phyloP scores from a whole-genome alignment of 2,329 filamentous ascomycete species.

The Fusarium sp. region DNA sequence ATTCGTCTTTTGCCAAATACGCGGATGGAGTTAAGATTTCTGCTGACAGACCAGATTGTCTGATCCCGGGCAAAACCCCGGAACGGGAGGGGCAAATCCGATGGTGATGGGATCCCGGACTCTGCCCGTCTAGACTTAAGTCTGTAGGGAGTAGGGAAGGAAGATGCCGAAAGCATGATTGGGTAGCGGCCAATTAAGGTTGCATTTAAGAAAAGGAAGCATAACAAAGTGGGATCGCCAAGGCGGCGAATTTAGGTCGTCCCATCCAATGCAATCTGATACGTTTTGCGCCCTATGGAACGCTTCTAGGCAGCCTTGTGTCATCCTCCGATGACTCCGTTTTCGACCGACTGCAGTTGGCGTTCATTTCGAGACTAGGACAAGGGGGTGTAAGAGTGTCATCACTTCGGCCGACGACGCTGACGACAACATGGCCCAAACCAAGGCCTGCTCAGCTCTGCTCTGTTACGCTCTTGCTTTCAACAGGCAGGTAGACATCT shows the following conservation, averaged over 20 bases:
- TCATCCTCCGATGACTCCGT: not conserved
- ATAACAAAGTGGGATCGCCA: constrained; percentile 13
- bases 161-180: constrained; percentile 3
- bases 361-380: not conserved
- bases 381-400: not conserved
- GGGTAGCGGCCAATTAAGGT: constrained; percentile 9
- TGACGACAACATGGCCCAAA: not conserved
- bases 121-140: not conserved
- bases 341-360: not conserved
- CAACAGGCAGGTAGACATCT: not conserved
- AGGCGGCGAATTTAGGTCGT: not conserved
- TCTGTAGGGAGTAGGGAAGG: not conserved
- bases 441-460: not conserved
- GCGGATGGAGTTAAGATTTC: not conserved
- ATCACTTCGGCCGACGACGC: not conserved
- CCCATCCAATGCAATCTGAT: not conserved
- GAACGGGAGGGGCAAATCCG: not conserved
- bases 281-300: not conserved
- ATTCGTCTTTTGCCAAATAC: not conserved
- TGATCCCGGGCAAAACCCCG: not conserved
- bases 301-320: not conserved
- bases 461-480: not conserved
- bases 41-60: not conserved
- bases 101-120: not conserved
- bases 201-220: constrained; percentile 8